Base-by-base conservation (phyloP, 495 filamentous ascomycete species). In the Stereocaulon alpinum region DNA sequence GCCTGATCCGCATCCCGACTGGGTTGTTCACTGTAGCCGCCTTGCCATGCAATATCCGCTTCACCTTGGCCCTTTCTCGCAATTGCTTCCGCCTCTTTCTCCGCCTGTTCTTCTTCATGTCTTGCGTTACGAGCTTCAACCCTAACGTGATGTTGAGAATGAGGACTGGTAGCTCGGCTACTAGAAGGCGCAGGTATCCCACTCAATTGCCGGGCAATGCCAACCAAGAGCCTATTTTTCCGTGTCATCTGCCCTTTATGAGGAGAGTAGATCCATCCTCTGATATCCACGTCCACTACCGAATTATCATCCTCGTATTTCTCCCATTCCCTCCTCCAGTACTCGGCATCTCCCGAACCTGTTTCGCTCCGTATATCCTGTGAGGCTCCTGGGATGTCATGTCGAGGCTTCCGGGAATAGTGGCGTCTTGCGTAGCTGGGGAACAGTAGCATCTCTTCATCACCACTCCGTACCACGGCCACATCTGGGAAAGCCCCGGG, bases 401-500 rank as follows among this genome's bases (percentile, higher is more conserved):
- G 74, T 70, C 58, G 70, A 57, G 64, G 65, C 32, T 66, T 71
- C 56, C 70, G 63, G 43, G 67, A 65, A 18, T 63, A 52, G 70
- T 94, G 79, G 65, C 77, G 78, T 69, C 88, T 76, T 45, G 88
- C 87, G 73, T 97, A 94, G 65, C 88, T 92, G 9, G 93, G 93
- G 67, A 96, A 99, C 15, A 97, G 66, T 12, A 97, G 79, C 83
- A 99, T 87, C 74, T 96, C 88, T 72, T 96, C 92, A 62, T 87
- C 82, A 22, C 87, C 91, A 42, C 81, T 86, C 9, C 83, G 77
- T 22, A 86, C 82, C 54, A 96, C 86, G 14, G 85, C 80, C 18
- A 89, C 86, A 63, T 94, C 85, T 1, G 89, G 88, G 64, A 91
- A 96, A 5, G 86, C 78, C 2, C 84, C 87, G 0, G 87, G 86